phyloP scores from a whole-genome alignment of 352 stramenopile species.

The Phytophthora capsici region DNA sequence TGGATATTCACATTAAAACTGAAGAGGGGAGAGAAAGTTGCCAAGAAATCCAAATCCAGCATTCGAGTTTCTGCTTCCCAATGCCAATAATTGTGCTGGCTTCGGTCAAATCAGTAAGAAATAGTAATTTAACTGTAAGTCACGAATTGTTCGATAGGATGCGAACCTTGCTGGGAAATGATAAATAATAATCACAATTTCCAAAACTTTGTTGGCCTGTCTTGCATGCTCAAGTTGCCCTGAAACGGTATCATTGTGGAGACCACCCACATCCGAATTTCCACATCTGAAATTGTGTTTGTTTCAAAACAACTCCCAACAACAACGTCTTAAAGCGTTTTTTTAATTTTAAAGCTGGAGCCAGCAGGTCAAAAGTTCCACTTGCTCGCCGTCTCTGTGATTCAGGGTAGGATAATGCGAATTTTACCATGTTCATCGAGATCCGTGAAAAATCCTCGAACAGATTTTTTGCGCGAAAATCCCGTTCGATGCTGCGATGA shows the following conservation, averaged over 20 bases:
- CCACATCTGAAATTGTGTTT: slow-evolving; percentile 23
- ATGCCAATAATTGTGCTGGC: too few species aligned
- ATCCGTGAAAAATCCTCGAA: slow-evolving; percentile 21
- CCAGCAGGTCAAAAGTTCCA: too few species aligned
- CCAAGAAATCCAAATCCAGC: slow-evolving; percentile 33
- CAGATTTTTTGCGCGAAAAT: slow-evolving; percentile 31
- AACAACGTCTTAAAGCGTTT: background rate
- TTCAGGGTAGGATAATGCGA: slow-evolving; percentile 26
- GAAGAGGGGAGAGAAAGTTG: slow-evolving; percentile 5
- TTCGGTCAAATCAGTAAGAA: too few species aligned
- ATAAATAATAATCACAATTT: slow-evolving; percentile 12
- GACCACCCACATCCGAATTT: too few species aligned
- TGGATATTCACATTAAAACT: background rate
- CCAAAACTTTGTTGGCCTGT: slow-evolving; percentile 13
- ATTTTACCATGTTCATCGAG: slow-evolving; percentile 23
- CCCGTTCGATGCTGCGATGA: slow-evolving; percentile 12
- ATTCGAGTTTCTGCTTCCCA: slow-evolving; percentile 4
- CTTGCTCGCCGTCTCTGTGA: slow-evolving; percentile 7
- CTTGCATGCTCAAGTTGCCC: slow-evolving; percentile 6
- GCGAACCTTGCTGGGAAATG: background rate
- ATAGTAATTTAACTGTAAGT: too few species aligned
- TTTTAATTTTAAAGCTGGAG: too few species aligned
- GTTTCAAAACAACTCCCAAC: slow-evolving; percentile 15
- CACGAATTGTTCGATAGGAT: slow-evolving; percentile 5
- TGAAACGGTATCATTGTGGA: background rate